Evolutionary conservation across 345 rosid genomes (phyloP), one percentile per base, ranked within the genome.

Genomic region (Eutrema yunnanense): DNA sequence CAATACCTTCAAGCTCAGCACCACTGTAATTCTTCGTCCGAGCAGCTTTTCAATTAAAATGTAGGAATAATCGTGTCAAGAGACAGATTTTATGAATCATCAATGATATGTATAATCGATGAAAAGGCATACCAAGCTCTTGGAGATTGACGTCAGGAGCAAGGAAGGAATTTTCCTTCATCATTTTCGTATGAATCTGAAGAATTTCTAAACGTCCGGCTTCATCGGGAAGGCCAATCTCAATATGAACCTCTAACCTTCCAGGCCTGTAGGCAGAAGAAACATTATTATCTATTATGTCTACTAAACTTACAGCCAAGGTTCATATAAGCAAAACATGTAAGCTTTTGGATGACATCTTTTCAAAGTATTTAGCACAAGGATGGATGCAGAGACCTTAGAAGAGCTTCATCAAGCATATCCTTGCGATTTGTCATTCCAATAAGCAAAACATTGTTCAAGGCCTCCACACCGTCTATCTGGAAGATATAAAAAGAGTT

Each of bases 341-440:
- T 22, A 22, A 22, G 26, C 26, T 22, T 19, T 19, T 19, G 22
- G 22, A 19, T 22, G 26, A 1, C 26, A 22, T 22, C 26, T 22
- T 22, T 27, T 37, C 41, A 37, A 36, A 48, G 9, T 49, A 26
- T 10, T 41, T 32, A 71, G 50, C 65, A 71, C 26, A 60, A 12
- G 58, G 70, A 74, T 22, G 26, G 26, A 22, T 62, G 71, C 26
- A 61, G 57, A 76, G 36, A 91, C 98, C 96, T 93, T 71, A 93
- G 40, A 82, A 93, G 98, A 67, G 98, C 96, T 83, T 90, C 98
- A 79, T 90, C 98, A 73, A 93, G 92, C 81, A 93, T 79, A 83
- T 93, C 97, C 80, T 86, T 90, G 69, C 98, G 78, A 73, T 93
- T 93, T 73, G 98, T 93, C 98, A 90, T 93, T 82, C 98, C 97